A percentile compares a stretch with the other conserved stretches of the same genome.
Evolutionary conservation across 495 filamentous ascomycete species (phyloP).

Genomic region (Neurospora cerealis): DNA sequence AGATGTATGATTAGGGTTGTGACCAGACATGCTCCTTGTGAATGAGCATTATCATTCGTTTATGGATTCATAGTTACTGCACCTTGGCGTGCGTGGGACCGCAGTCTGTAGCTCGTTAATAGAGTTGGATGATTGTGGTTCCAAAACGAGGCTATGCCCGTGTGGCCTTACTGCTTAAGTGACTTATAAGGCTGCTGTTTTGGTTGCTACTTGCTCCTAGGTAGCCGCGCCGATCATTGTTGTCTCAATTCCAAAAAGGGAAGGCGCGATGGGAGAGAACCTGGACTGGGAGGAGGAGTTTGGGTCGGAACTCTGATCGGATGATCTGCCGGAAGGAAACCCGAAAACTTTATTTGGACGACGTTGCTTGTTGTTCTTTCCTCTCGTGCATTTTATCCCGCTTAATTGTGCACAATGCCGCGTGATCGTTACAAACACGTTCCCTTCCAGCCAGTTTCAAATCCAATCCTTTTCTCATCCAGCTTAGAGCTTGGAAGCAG

Average conservation of each 20-base stretch:
- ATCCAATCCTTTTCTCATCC: neutral
- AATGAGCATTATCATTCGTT: neutral
- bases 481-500: slow-evolving; percentile 42
- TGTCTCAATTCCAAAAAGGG: neutral
- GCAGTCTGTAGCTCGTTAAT: neutral
- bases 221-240: neutral
- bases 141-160: neutral
- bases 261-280: neutral
- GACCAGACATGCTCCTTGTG: neutral
- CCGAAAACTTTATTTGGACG: neutral
- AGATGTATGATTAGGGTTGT: neutral
- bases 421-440: neutral
- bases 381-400: neutral
- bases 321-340: neutral
- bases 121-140: neutral
- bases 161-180: neutral
- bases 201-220: neutral
- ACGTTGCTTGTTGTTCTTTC: no score
- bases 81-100: neutral
- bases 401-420: neutral
- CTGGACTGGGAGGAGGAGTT: neutral
- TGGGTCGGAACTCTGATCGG: neutral
- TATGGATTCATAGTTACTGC: neutral
- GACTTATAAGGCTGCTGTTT: neutral
- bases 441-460: neutral